Evolutionary conservation across 2,329 filamentous ascomycete genomes (phyloP).

Genomic region (Colletotrichum sp.): DNA sequence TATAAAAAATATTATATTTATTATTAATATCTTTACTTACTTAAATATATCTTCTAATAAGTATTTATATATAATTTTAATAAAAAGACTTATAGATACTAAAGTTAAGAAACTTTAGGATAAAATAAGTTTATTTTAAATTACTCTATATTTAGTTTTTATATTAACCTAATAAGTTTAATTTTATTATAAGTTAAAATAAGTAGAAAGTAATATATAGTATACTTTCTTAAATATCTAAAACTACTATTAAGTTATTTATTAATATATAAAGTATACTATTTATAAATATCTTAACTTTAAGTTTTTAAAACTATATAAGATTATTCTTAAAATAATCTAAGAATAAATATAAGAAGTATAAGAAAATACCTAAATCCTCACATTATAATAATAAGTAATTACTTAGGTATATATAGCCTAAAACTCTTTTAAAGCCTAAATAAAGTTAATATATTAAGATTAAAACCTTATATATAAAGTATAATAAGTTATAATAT

Average conservation of each 20-base stretch:
- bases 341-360: background rate
- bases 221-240: background rate
- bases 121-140: background rate
- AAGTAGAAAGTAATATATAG: background rate
- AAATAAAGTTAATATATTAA: background rate
- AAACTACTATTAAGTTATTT: background rate
- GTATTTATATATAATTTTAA: background rate
- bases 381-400: background rate
- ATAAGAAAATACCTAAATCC: background rate
- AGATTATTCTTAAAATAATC: background rate
- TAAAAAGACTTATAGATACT: background rate
- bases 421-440: background rate
- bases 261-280: background rate
- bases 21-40: background rate
- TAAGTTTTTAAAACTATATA: background rate
- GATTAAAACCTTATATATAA: background rate
- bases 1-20: background rate
- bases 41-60: background rate
- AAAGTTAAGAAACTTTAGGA: background rate
- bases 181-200: background rate
- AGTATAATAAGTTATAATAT: background rate
- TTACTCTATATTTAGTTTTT: background rate
- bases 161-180: background rate
- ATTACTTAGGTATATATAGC: background rate
- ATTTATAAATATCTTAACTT: background rate